Conservation (phyloP, 208 protist species). For the Wallacemonas sp. region DNA sequence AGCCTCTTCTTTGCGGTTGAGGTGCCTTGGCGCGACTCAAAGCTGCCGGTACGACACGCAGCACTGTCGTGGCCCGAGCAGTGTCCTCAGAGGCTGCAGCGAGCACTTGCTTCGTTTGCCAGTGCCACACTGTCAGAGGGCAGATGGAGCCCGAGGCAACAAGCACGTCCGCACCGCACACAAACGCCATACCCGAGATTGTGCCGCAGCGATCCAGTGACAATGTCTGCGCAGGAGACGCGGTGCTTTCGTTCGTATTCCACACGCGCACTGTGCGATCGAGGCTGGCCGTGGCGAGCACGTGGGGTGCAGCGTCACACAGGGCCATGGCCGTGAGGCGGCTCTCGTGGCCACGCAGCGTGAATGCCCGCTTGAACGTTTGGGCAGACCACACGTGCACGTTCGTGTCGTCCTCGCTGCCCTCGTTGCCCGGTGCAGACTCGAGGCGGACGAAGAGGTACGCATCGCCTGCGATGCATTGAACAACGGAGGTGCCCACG, state of each 20-base stretch:
- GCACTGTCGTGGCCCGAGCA: constrained; percentile 7
- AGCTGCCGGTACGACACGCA: constrained; percentile 20
- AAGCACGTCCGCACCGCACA: constrained; percentile 12
- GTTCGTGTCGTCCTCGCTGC: constrained; percentile 47
- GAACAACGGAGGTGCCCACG: constrained; percentile 39
- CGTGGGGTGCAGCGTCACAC: constrained; percentile 14
- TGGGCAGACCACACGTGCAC: constrained; percentile 66
- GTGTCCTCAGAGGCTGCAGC: background rate
- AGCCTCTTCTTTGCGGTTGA: background rate
- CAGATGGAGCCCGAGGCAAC: constrained; percentile 3
- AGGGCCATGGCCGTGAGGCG: constrained; percentile 63
- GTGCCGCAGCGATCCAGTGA: constrained; percentile 19
- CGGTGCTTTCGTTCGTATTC: constrained; percentile 33
- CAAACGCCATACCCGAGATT: constrained; percentile 14
- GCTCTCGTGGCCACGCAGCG: constrained; percentile 50
- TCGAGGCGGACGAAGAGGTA: constrained; percentile 67
- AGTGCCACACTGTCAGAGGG: constrained; percentile 9
- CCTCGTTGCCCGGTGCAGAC: constrained; percentile 22
- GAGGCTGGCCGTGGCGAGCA: constrained; percentile 64
- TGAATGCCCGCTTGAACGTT: constrained; percentile 35
- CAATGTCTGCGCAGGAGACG: constrained; percentile 18
- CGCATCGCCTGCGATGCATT: constrained; percentile 40
- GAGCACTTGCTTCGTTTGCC: constrained; percentile 1
- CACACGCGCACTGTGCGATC: constrained; percentile 70
- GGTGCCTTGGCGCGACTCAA: background rate